Conservation (phyloP, 2,329 filamentous ascomycete genomes). For the Trichoderma sp. region DNA sequence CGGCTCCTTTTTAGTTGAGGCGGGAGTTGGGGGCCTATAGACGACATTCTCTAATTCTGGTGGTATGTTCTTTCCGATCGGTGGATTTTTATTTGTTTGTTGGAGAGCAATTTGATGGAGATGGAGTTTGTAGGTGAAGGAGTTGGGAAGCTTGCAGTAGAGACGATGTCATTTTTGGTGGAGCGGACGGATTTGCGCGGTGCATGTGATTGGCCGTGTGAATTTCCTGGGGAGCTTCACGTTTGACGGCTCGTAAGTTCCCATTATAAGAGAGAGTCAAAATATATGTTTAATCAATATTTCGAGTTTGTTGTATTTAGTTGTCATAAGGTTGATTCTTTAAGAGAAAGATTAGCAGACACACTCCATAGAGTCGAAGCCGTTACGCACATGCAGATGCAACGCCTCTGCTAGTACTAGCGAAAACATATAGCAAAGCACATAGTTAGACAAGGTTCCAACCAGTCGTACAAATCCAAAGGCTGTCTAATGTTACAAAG, state of each 20-base stretch:
- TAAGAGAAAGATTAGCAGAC: neutral
- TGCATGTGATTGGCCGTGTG: conserved; percentile 1
- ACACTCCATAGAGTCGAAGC: neutral
- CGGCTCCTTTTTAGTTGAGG: conserved; percentile 65
- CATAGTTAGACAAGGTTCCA: neutral
- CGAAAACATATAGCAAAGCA: neutral
- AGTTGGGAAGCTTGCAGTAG: neutral
- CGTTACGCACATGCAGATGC: neutral
- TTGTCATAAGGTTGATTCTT: neutral
- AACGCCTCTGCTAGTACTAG: neutral
- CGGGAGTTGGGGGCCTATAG: conserved; percentile 70
- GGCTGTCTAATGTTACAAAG: neutral
- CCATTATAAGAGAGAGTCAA: neutral
- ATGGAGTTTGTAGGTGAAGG: neutral
- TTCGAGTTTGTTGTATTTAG: neutral
- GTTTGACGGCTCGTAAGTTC: neutral
- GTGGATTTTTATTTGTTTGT: neutral
- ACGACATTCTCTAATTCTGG: conserved; percentile 45
- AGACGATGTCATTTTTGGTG: conserved; percentile 1
- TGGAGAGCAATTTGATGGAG: neutral
- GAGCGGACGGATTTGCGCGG: conserved; percentile 6
- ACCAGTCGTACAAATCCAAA: neutral
- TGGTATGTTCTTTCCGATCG: neutral
- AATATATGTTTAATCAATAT: neutral
- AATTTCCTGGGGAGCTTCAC: neutral